These are phyloP conservation scores for Babesia ovis DNA, from an alignment of 169 alveolate species.

Conservation along the genomic window DNA sequence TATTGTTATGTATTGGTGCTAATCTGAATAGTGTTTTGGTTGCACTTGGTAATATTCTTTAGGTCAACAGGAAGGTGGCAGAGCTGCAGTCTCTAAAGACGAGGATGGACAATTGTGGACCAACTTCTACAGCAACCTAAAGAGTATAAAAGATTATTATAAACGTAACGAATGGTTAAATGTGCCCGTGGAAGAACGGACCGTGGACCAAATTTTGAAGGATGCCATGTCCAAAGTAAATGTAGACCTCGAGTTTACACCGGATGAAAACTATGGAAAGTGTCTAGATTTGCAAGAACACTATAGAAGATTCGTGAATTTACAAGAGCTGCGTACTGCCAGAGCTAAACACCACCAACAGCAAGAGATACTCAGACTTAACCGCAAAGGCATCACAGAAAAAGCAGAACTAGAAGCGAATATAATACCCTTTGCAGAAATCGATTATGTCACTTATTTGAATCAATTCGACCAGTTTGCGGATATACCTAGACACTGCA, in stretches of 20 bases:
- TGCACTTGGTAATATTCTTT: background rate
- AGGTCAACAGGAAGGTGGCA: constrained; percentile 61
- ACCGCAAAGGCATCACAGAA: constrained; percentile 27
- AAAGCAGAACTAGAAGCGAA: constrained; percentile 42
- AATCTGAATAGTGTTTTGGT: too few relatives aligned
- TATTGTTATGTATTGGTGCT: too few relatives aligned
- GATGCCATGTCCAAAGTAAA: constrained; percentile 66
- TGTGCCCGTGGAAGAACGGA: constrained; percentile 46
- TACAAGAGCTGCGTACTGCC: constrained; percentile 70
- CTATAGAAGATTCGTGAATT: constrained; percentile 74
- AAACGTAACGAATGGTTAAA: constrained; percentile 61
- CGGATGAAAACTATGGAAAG: constrained; percentile 81
- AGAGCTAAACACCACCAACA: constrained; percentile 54
- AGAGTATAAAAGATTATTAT: constrained; percentile 71
- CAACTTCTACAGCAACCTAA: constrained; percentile 74
- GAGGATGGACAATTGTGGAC: constrained; percentile 74
- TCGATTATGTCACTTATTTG: constrained; percentile 77
- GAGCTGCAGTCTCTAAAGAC: constrained; percentile 53
- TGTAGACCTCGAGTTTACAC: constrained; percentile 71
- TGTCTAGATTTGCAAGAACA: constrained; percentile 72
- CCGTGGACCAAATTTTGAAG: constrained; percentile 59
- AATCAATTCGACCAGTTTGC: constrained; percentile 73
- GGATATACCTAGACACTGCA: constrained; percentile 81
- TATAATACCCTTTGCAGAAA: constrained; percentile 69
- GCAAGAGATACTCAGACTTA: constrained; percentile 52